Conservation (phyloP, 257 asterid genomes). For the Lavandula angustifolia region DNA sequence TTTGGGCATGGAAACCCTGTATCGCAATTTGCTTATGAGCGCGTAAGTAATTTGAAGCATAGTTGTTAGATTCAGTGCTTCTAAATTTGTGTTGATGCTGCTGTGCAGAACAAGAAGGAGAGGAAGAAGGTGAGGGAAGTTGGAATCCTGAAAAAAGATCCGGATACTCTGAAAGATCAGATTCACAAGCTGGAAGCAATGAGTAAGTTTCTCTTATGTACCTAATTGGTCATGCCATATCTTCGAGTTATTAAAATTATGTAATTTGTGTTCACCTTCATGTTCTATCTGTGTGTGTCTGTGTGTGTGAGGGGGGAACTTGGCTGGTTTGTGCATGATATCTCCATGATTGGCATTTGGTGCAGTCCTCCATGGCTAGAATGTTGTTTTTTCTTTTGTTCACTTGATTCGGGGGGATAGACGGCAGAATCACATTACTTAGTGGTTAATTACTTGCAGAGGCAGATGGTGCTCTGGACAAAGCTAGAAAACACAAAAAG, state of each 20-base stretch:
- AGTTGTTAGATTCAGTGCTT: constrained; percentile 13
- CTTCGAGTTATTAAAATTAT: neutral
- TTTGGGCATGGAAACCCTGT: constrained; percentile 2
- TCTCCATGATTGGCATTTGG: constrained; percentile 1
- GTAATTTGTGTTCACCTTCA: neutral
- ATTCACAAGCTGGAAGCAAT: constrained; percentile 78
- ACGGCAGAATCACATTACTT: neutral
- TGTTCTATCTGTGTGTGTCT: neutral
- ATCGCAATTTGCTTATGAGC: neutral
- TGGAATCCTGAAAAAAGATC: constrained; percentile 93
- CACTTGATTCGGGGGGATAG: neutral
- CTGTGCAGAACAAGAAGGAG: constrained; percentile 82
- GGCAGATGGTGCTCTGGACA: constrained; percentile 99
- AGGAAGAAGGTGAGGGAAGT: constrained; percentile 96
- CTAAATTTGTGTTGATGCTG: constrained; percentile 15
- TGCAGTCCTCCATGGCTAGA: constrained; percentile 8
- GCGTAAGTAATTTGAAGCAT: neutral
- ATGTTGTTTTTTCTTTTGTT: neutral
- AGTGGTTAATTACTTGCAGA: constrained; percentile 50
- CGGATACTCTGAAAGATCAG: constrained; percentile 75
- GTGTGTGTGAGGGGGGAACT: neutral
- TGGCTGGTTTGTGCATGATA: neutral
- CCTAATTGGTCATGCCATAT: neutral
- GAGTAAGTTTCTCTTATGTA: constrained; percentile 52
- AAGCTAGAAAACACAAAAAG: constrained; percentile 98